Base-by-base conservation (phyloP, 352 stramenopile genomes). In the Phytophthora tubulina region DNA sequence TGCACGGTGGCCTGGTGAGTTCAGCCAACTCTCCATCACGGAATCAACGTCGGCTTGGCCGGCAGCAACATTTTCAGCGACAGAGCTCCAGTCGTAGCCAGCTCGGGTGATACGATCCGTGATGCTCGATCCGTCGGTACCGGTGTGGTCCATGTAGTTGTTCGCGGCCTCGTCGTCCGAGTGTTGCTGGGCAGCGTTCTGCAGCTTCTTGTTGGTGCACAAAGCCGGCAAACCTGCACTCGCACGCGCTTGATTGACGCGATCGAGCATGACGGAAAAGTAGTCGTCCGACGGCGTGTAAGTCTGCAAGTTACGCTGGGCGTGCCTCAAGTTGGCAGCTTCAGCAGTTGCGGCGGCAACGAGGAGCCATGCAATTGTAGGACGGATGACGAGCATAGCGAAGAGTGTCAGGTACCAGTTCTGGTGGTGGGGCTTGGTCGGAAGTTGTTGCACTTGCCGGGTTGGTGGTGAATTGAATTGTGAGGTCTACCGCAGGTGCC, bases 131-230 rank as follows among this genome's bases (percentile, higher is more conserved):
- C 80, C 80, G 58, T 76, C 71, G 10, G 75, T 71, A 27, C 82
- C 82, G 0, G 56, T 76, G 76, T 90, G 82, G 54, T 63, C 73
- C 70, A 88, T 83, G 45, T 72, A 87, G 67, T 83, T 75, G 63
- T 83, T 75, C 1, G 32, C 65, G 3, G 82, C 82, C 53, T 82
- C 65, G 59, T 90, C 82, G n/a, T 82, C 50, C 3, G 78, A 86
- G 42, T 71, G 72, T 1, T 35, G 8, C 49, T 76, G 62, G 1
- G 76, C 73, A 4, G 76, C 70, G 1, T 31, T 17, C 17, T 77
- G 56, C 1, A 76, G 53, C 39, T 81, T 86, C 49, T 66, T 64
- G 62, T 82, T 90, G 31, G 42, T 67, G 49, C 81, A 88, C 6
- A 88, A 44, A 3, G 77, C 41, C 9, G 61, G 14, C 4, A 82